These are phyloP conservation scores for Leucaena leucocephala DNA, from an alignment of 306 rosid species.

Conservation along the genomic window DNA sequence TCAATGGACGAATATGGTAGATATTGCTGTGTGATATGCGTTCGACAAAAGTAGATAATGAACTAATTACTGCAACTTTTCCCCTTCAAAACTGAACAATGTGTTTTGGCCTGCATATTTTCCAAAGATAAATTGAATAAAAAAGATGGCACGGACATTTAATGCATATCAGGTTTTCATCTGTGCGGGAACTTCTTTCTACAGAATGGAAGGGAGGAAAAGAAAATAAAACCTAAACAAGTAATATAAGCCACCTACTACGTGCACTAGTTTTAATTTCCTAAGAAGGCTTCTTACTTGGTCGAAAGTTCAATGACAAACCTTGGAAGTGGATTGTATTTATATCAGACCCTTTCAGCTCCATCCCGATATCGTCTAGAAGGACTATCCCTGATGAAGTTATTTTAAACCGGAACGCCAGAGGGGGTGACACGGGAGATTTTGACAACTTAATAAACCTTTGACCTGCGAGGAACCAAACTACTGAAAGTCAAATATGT, in stretches of 20 bases:
- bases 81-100: slow-evolving; percentile 51
- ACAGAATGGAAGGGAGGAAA: not conserved
- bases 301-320: slow-evolving; percentile 48
- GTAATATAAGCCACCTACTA: slow-evolving; percentile 2
- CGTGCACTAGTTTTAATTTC: slow-evolving; percentile 12
- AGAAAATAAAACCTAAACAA: not conserved
- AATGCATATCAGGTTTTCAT: not conserved
- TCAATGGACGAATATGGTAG: slow-evolving; percentile 23
- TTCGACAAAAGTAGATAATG: slow-evolving; percentile 13
- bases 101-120: slow-evolving; percentile 63
- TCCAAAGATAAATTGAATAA: slow-evolving; percentile 16
- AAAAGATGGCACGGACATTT: slow-evolving; percentile 21
- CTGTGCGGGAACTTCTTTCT: slow-evolving; percentile 15
- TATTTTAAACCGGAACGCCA: slow-evolving; percentile 75
- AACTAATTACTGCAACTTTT: slow-evolving; percentile 39
- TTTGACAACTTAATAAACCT: slow-evolving; percentile 84
- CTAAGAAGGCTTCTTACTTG: not conserved
- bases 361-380: slow-evolving; percentile 64
- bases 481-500: slow-evolving; percentile 24
- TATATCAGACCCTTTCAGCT: slow-evolving; percentile 71
- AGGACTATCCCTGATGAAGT: slow-evolving; percentile 71
- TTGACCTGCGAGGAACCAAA: slow-evolving; percentile 58
- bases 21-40: slow-evolving; percentile 5
- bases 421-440: slow-evolving; percentile 84
- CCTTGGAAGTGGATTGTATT: slow-evolving; percentile 79